Percentiles rank a stretch among this genome's conserved stretches.
Evolutionary conservation across 1,284 basidiomycete species (phyloP).

Genomic region (Boletus semigastroideus): DNA sequence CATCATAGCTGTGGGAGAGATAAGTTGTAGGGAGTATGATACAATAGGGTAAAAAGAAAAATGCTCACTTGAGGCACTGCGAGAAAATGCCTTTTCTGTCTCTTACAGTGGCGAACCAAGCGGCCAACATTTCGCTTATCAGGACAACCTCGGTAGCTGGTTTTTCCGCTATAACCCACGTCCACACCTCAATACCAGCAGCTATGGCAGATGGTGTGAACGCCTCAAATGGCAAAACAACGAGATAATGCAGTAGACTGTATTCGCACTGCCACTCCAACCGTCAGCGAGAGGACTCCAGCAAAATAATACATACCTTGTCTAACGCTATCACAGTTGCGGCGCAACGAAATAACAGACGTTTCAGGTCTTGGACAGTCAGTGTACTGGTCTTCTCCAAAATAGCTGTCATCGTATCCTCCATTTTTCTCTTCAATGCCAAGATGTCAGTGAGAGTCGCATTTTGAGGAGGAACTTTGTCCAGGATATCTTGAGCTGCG

Average conservation of each 20-base stretch:
- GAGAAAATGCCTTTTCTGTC: constrained; percentile 84
- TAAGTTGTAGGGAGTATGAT: constrained; percentile 3
- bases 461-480: constrained; percentile 58
- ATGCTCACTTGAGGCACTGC: constrained; percentile 68
- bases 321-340: constrained; percentile 73
- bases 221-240: constrained; percentile 85
- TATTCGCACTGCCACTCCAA: constrained; percentile 65
- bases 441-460: constrained; percentile 60
- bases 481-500: constrained; percentile 54
- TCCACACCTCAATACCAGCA: constrained; percentile 93
- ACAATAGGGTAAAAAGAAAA: constrained; percentile 5
- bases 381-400: constrained; percentile 68
- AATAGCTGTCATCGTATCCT: constrained; percentile 66
- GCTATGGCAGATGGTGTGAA: constrained; percentile 87
- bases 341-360: constrained; percentile 86
- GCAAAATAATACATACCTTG: constrained; percentile 45
- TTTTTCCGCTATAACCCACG: constrained; percentile 91
- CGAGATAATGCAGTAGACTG: constrained; percentile 86
- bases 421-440: constrained; percentile 71
- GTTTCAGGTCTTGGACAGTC: constrained; percentile 79
- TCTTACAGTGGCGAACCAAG: constrained; percentile 85
- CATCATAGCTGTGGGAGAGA: constrained; percentile 59
- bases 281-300: neutral
- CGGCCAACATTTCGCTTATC: constrained; percentile 83
- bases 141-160: constrained; percentile 72